phyloP scores from a whole-genome alignment of 305 asterid species.

The Nicotiana rustica region DNA sequence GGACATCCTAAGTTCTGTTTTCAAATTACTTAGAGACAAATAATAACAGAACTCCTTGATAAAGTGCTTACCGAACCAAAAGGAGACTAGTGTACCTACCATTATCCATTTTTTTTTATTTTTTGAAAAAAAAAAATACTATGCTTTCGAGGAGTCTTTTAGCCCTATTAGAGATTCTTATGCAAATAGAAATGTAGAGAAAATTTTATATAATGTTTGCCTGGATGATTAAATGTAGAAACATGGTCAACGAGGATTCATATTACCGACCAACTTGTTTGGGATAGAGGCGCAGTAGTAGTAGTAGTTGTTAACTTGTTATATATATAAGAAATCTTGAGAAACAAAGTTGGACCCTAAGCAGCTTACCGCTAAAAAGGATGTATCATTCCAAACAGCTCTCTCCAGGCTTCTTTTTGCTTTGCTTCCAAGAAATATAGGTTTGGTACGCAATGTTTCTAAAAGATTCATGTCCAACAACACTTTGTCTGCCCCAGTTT shows the following conservation, averaged over 20 bases:
- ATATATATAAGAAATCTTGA: not conserved
- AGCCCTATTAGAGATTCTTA: slow-evolving; percentile 6
- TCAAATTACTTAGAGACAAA: not conserved
- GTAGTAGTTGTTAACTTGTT: not conserved
- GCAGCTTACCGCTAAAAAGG: slow-evolving; percentile 82
- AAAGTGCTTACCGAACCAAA: slow-evolving; percentile 12
- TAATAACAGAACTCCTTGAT: not conserved
- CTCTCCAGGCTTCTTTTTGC: slow-evolving; percentile 89
- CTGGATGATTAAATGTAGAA: slow-evolving; percentile 18
- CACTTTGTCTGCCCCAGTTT: slow-evolving; percentile 68
- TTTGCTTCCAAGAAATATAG: slow-evolving; percentile 91
- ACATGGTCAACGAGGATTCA: not conserved
- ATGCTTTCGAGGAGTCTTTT: slow-evolving; percentile 22
- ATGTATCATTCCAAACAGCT: slow-evolving; percentile 97
- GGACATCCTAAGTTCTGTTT: not conserved
- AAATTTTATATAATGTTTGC: not conserved
- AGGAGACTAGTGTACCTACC: not conserved
- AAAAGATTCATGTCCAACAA: slow-evolving; percentile 81
- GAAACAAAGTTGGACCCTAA: not conserved
- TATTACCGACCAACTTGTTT: not conserved
- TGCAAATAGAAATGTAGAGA: not conserved
- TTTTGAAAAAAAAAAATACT: not conserved
- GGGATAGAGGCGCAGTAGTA: not conserved
- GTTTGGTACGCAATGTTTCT: slow-evolving; percentile 85
- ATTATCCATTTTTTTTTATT: not conserved